A percentile compares a stretch with the other conserved stretches of the same genome.
Conservation (phyloP, 2,329 filamentous ascomycete genomes). For the Colletotrichum tabaci region DNA sequence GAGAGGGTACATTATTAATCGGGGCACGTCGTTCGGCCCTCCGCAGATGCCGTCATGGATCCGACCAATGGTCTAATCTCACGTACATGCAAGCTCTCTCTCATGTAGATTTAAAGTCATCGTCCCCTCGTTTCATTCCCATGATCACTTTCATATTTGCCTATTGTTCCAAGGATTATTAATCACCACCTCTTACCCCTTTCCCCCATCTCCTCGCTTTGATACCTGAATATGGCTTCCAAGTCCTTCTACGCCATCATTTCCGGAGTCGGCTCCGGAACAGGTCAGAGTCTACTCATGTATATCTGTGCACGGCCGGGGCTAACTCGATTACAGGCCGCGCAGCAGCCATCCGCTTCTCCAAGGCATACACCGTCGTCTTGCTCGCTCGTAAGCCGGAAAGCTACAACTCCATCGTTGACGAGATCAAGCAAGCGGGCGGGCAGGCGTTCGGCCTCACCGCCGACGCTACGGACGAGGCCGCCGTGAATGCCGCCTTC, state of each 20-base stretch:
- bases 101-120: slow-evolving; percentile 16
- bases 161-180: background rate
- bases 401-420: slow-evolving; percentile 76
- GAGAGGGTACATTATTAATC: slow-evolving; percentile 36
- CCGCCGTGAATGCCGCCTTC: slow-evolving; percentile 64
- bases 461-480: slow-evolving; percentile 71
- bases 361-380: slow-evolving; percentile 78
- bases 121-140: slow-evolving; percentile 3
- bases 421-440: slow-evolving; percentile 77
- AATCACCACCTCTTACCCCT: background rate
- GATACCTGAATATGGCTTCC: slow-evolving; percentile 46
- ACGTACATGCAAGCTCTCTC: background rate
- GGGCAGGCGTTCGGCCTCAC: slow-evolving; percentile 80
- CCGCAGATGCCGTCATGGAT: slow-evolving; percentile 37
- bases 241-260: slow-evolving; percentile 73
- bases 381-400: slow-evolving; percentile 79
- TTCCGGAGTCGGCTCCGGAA: slow-evolving; percentile 81
- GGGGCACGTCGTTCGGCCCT: slow-evolving; percentile 28
- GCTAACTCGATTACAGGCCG: slow-evolving; percentile 52
- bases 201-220: background rate
- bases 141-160: background rate
- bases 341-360: slow-evolving; percentile 70
- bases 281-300: slow-evolving; percentile 66
- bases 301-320: slow-evolving; percentile 74
- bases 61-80: slow-evolving; percentile 37